Evolutionary conservation across 2,329 filamentous ascomycete species (phyloP), one percentile per base, ranked within the genome.

Genomic region (Colletotrichum endophyticum): DNA sequence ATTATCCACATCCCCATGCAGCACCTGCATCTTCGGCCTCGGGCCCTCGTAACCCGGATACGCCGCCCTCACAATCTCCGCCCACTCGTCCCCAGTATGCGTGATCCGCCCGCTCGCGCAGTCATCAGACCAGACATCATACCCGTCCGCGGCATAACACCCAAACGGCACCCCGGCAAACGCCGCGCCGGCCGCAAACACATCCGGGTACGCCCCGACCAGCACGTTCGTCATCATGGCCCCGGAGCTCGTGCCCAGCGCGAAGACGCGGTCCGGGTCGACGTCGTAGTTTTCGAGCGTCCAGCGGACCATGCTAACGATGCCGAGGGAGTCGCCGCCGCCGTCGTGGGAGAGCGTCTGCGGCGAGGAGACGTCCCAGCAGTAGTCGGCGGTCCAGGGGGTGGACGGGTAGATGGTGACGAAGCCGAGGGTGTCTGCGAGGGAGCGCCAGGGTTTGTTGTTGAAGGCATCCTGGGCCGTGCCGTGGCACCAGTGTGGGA

Each of bases 361-460:
- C 39, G 83, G 82, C 12, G 88, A 91, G 7, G 89, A 89, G 3
- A 92, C 89, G 74, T 92, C 91, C 91, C 91, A 92, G 83, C 91
- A 92, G 78, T 84, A 85, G 78, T 86, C 85, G 16, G 80, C 83
- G n/a, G 78, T 79, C 76, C 84, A 84, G 22, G 84, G 84, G 64
- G 78, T 83, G 76, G 82, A 82, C 2, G 86, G 86, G 78, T 86
- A 87, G 79, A 87, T 86, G 70, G 83, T 81, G 72, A 92, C 89
- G 83, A 89, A 91, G 56, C 90, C 91, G 70, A 91, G 85, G 62
- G 85, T 80, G 75, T 89, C 88, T 8, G 91, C 89, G 13, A 91
- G 84, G 2, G 85, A 84, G 25, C 89, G 88, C 81, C 90, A 93
- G 15, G 89, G 88, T 8, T 88, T 89, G 36, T 85, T 86, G 6